These are phyloP conservation scores for Neolentinus lepideus DNA, from an alignment of 1,284 basidiomycete genomes.

Conservation along the genomic window DNA sequence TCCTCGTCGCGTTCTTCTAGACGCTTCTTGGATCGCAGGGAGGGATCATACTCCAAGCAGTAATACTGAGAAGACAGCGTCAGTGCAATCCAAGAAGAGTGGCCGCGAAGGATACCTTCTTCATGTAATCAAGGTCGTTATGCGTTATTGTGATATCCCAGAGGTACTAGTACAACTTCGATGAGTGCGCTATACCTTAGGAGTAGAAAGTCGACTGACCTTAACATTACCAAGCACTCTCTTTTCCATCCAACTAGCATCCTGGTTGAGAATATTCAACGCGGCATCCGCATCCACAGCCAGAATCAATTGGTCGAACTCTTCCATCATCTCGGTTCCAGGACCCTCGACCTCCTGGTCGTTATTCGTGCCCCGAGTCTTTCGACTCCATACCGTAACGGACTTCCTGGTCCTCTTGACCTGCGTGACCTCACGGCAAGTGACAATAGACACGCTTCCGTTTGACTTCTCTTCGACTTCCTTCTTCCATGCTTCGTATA, in stretches of 20 bases:
- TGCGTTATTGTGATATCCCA: slow-evolving; percentile 57
- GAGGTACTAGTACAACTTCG: slow-evolving; percentile 25
- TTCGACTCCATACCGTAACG: slow-evolving; percentile 19
- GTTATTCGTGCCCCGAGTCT: slow-evolving; percentile 18
- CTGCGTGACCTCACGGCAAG: slow-evolving; percentile 33
- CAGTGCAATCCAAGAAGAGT: no score
- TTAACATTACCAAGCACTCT: slow-evolving; percentile 51
- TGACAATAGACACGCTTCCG: slow-evolving; percentile 35
- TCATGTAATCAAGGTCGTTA: slow-evolving; percentile 47
- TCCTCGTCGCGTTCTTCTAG: slow-evolving; percentile 25
- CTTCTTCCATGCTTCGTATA: slow-evolving; percentile 41
- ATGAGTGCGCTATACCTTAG: not conserved
- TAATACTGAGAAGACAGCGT: slow-evolving; percentile 33
- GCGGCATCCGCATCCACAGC: slow-evolving; percentile 53
- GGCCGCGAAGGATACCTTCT: no score
- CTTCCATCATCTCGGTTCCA: slow-evolving; percentile 28
- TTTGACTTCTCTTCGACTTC: slow-evolving; percentile 26
- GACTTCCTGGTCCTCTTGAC: slow-evolving; percentile 11
- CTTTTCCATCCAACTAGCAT: slow-evolving; percentile 50
- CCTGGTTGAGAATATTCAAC: slow-evolving; percentile 44
- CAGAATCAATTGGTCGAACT: slow-evolving; percentile 59
- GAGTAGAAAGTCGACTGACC: not conserved
- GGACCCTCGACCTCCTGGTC: slow-evolving; percentile 17
- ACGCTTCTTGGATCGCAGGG: slow-evolving; percentile 23
- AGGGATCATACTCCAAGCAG: slow-evolving; percentile 32